These are phyloP conservation scores for Corchorus olitorius DNA, from an alignment of 345 rosid genomes.

Conservation along the genomic window DNA sequence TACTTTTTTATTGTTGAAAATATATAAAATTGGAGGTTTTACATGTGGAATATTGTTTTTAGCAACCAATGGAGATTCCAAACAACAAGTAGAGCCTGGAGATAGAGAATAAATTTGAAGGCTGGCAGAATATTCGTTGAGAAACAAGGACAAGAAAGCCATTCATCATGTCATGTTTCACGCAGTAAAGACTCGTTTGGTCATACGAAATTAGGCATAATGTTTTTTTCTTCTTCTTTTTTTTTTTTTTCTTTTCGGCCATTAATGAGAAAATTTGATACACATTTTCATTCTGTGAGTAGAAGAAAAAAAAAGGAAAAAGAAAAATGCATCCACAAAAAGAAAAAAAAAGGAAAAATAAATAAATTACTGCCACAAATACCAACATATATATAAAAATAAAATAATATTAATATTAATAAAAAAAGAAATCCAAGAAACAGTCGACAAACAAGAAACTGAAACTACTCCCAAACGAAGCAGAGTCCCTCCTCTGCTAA, in stretches of 20 bases:
- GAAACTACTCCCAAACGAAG: neutral
- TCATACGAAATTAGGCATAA: too few relatives aligned
- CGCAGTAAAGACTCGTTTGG: neutral
- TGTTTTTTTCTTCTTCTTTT: too few relatives aligned
- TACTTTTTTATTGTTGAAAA: neutral
- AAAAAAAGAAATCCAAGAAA: neutral
- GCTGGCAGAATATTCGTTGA: neutral
- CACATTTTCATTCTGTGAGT: neutral
- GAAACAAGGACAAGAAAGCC: neutral
- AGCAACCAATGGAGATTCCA: too few relatives aligned
- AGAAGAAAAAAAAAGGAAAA: too few relatives aligned
- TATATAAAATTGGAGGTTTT: neutral
- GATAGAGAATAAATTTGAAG: neutral
- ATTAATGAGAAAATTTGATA: neutral
- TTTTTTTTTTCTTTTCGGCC: too few relatives aligned
- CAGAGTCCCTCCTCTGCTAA: slow-evolving; percentile 3
- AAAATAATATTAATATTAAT: too few relatives aligned
- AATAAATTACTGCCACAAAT: neutral
- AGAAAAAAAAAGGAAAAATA: neutral
- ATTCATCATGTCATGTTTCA: neutral
- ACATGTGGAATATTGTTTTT: neutral
- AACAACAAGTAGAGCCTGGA: too few relatives aligned
- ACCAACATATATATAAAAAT: neutral
- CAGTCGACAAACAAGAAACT: neutral
- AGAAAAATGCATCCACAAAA: neutral